Conservation (phyloP, 139 green algal species). For the Coelastrella sp. region DNA sequence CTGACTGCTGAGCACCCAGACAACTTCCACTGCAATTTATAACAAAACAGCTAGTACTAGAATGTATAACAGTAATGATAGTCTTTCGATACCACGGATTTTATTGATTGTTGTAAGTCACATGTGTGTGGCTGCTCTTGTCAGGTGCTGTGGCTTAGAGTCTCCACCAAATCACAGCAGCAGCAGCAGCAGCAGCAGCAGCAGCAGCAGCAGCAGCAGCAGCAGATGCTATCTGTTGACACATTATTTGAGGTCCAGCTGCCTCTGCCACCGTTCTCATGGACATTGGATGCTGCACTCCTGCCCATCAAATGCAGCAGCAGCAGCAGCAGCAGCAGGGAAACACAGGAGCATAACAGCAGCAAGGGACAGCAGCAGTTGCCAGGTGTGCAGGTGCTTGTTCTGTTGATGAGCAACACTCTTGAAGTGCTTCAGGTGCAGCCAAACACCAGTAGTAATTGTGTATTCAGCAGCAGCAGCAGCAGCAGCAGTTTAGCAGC, state of each 20-base stretch:
- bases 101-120: too few species aligned
- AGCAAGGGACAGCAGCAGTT: not conserved
- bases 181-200: not conserved
- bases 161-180: not conserved
- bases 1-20: too few species aligned
- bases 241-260: not conserved
- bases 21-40: too few species aligned
- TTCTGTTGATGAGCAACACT: conserved; percentile 26
- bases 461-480: not conserved
- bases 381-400: not conserved
- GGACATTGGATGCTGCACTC: conserved; percentile 3
- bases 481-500: conserved; percentile 5
- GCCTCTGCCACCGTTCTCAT: not conserved
- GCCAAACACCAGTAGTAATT: not conserved
- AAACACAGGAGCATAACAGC: not conserved
- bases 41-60: too few species aligned
- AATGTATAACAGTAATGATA: too few species aligned
- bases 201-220: conserved; percentile 23
- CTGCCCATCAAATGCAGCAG: not conserved
- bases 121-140: not conserved
- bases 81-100: too few species aligned
- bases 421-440: not conserved
- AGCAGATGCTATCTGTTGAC: not conserved
- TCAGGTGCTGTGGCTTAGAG: conserved; percentile 16
- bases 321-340: not conserved